Base-by-base conservation (phyloP, 345 rosid species). In the Xanthoceras sorbifolium region DNA sequence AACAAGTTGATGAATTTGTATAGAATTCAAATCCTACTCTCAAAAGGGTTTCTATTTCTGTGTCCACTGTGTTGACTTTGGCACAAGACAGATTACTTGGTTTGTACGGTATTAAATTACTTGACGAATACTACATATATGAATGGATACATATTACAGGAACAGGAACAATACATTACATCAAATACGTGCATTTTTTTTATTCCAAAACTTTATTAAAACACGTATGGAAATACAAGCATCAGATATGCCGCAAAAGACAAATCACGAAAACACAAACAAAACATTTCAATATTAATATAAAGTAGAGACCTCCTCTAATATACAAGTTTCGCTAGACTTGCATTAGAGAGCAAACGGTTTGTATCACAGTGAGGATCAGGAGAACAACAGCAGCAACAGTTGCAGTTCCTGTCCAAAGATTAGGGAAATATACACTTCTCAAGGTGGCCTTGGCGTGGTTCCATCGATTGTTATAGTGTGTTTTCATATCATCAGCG, bases 391-490 rank as follows among this genome's bases (percentile, higher is more conserved):
- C 6, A 9, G 77, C 77, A 32, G 73, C 74, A 10, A 59, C 6
- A 67, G 81, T 78, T 10, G 50, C 73, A 15, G 81, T 73, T 0
- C 73, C 77, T 40, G 62, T 61, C 81, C 63, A 73, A 31, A 72
- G 36, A 73, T 78, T 69, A 36, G 18, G 40, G 9, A 78, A 78
- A 62, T 78, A 73, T 20, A 78, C 64, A 0, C 74, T 67, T 6
- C 8, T 78, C 42, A 73, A 18, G 12, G 46, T 17, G 0, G 64
- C 69, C 68, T 34, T 72, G 10, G 64, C 32, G 17, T 60, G 73
- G 23, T 78, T 63, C n/a, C 52, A 57, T 26, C 3, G 6, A 31
- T 66, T 12, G 0, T 64, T 40, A 20, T 73, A 44, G 28, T 29
- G 36, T 0, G 12, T 23, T 29, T 66, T 65, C 3, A 72, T 15